Evolutionary conservation across 2,329 filamentous ascomycete species (phyloP).

Genomic region (Trichoderma citrinoviride): DNA sequence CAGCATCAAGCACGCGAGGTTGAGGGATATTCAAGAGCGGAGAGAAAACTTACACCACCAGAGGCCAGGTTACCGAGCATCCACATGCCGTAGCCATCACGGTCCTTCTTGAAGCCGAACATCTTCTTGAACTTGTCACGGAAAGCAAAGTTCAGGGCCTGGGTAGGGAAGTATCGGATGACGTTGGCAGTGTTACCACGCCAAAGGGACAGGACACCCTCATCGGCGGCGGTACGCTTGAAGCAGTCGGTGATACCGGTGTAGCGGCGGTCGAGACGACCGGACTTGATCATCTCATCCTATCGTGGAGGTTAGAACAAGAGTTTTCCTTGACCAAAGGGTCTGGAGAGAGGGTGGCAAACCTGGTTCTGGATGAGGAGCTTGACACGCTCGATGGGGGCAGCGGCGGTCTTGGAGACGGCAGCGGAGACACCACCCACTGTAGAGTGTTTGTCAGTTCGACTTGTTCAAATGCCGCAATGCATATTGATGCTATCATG

Average conservation of each 20-base stretch:
- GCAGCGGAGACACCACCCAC: constrained; percentile 99
- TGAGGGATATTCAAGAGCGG: neutral
- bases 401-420: constrained; percentile 99
- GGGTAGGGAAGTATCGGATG: constrained; percentile 99
- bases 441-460: constrained; percentile 40
- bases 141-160: constrained; percentile 99
- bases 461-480: constrained; percentile 18
- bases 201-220: constrained; percentile 96
- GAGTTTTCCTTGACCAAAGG: neutral
- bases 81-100: constrained; percentile 97
- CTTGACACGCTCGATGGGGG: constrained; percentile 99
- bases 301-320: constrained; percentile 45
- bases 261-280: constrained; percentile 98
- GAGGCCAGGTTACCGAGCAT: constrained; percentile 99
- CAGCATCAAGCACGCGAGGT: neutral
- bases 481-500: neutral
- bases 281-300: constrained; percentile 99
- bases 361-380: constrained; percentile 99
- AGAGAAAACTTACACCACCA: constrained; percentile 78
- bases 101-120: constrained; percentile 99
- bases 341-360: constrained; percentile 43
- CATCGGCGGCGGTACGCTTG: constrained; percentile 80
- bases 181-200: constrained; percentile 99
- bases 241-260: constrained; percentile 93
- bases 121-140: constrained; percentile 99